These are phyloP conservation scores for Colletotrichum theobromicola DNA, from an alignment of 2,329 filamentous ascomycete species.

Conservation along the genomic window DNA sequence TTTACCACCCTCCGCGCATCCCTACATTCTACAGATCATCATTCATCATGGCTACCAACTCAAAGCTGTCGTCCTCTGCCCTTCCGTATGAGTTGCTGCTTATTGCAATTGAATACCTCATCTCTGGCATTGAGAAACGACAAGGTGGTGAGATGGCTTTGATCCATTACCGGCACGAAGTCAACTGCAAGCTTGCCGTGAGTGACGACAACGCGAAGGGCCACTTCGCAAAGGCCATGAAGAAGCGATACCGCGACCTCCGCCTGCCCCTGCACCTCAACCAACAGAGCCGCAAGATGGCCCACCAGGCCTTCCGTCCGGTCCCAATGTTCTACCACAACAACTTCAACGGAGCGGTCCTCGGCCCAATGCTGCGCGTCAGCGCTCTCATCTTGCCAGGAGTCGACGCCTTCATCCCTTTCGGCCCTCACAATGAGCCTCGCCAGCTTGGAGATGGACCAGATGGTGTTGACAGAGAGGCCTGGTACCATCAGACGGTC, in stretches of 20 bases:
- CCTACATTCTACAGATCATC: background rate
- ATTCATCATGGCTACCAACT: background rate
- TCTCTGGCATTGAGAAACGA: background rate
- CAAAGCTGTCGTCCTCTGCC: background rate
- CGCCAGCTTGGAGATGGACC: too few species aligned
- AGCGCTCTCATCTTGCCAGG: background rate
- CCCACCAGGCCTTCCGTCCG: background rate
- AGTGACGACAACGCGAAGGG: fast-evolving
- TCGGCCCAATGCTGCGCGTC: background rate
- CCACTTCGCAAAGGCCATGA: background rate
- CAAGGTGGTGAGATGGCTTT: background rate
- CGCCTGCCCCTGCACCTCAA: background rate
- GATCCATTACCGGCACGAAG: background rate
- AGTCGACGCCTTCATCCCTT: background rate
- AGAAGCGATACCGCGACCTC: background rate
- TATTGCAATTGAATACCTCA: background rate
- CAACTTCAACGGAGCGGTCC: too few species aligned
- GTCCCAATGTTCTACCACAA: background rate
- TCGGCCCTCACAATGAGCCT: too few species aligned
- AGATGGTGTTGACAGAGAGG: too few species aligned
- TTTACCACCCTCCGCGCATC: background rate
- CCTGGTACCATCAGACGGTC: background rate
- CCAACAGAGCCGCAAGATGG: background rate
- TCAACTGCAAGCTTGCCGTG: background rate
- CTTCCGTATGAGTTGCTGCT: background rate